Evolutionary conservation across 1,139 yeast genomes (phyloP), one percentile per base, ranked within the genome.

Genomic region (Saccharomyces hybrid): DNA sequence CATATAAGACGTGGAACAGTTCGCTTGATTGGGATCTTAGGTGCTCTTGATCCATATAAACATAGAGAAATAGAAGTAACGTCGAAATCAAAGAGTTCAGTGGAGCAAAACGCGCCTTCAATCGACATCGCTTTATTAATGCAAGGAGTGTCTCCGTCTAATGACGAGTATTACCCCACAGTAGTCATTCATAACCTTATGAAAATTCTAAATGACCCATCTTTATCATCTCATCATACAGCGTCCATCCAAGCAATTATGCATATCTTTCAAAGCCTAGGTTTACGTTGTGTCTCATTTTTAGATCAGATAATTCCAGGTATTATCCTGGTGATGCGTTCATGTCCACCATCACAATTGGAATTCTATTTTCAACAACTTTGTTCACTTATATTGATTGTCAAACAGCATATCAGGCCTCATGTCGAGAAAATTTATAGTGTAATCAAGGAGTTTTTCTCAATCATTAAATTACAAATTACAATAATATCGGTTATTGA

Each of bases 41-140:
- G 99, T 56, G 99, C 99, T 0, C 75, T 95, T 52, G 99, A 95
- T 71, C 99, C 99, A 1, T 93, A 91, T 68, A 90, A 88, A 65
- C 95, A 90, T 63, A 82, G 96, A 53, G 96, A 89, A 64, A 90
- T 91, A 8, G 98, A 91, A 65, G 84, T 88, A 56, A 79, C 78
- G n/a, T 62, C 66, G 1, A 82, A 85, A 2, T 82, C 84, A 4
- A 79, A 77, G 51, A 77, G 77, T 27, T 81, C 88, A 0, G 85
- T 83, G 0, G 95, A 87, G 59, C 93, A 88, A 61, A 88, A 85
- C 65, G 88, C 91, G 0, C 93, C 96, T 2, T 88, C 97, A 0
- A 82, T 90, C 8, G 99, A 95, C 66, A 88, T 93, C 59, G 89
- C 93, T 2, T 74, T 93, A 47, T 75, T 95, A 53, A 89, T 93